These are phyloP conservation scores for Lepidium aucheri DNA, from an alignment of 345 rosid species.

Conservation along the genomic window DNA sequence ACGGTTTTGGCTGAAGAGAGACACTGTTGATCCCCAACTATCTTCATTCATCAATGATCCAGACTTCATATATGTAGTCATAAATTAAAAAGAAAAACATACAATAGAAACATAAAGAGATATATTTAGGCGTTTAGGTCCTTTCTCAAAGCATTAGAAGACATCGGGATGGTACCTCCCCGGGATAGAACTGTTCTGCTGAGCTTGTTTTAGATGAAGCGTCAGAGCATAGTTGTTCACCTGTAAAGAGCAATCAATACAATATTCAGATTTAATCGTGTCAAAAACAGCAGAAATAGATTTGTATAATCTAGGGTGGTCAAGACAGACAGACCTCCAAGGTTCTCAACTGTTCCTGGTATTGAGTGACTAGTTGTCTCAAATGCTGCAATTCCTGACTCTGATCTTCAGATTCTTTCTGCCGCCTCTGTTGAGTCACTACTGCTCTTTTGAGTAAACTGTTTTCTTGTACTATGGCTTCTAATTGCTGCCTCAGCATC, in stretches of 20 bases:
- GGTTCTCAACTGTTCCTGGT: conserved; percentile 78
- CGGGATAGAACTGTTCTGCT: conserved; percentile 38
- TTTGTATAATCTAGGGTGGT: not conserved
- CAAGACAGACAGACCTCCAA: conserved; percentile 47
- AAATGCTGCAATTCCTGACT: conserved; percentile 64
- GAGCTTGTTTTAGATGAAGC: conserved; percentile 58
- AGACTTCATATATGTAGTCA: conserved; percentile 1
- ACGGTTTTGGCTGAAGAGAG: not conserved
- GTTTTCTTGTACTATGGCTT: conserved; percentile 64
- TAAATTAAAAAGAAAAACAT: conserved; percentile 2
- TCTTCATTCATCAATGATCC: not conserved
- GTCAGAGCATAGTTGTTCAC: conserved; percentile 68
- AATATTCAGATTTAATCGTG: not conserved
- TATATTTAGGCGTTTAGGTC: not conserved
- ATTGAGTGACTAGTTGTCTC: conserved; percentile 64
- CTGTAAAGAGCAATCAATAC: conserved; percentile 13
- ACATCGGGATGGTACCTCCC: conserved; percentile 82
- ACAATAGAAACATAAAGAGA: not conserved
- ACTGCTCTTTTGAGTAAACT: conserved; percentile 70
- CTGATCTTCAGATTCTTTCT: conserved; percentile 51
- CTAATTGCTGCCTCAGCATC: conserved; percentile 63
- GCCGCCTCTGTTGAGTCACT: conserved; percentile 74
- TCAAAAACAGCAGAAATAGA: not conserved
- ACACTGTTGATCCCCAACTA: not conserved
- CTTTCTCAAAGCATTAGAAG: conserved; percentile 31